Evolutionary conservation across 257 asterid species (phyloP).

Genomic region (Nemophila menziesii): DNA sequence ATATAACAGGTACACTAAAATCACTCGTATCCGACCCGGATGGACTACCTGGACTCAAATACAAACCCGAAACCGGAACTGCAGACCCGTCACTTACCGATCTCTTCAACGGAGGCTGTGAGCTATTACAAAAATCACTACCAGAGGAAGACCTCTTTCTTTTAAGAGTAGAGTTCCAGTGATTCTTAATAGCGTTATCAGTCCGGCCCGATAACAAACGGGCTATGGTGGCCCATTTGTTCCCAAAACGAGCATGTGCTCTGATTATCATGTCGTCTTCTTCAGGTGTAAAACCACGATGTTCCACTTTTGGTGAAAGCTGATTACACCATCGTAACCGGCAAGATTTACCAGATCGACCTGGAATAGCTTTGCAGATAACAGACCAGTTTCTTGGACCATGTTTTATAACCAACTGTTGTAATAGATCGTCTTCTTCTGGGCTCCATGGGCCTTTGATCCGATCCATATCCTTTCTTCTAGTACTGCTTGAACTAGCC

Average conservation of each 20-base stretch:
- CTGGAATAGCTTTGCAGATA: slow-evolving; percentile 69
- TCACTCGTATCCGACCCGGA: slow-evolving; percentile 69
- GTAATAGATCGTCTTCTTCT: slow-evolving; percentile 67
- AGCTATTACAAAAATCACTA: slow-evolving; percentile 9
- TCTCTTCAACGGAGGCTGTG: slow-evolving; percentile 50
- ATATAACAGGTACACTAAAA: not conserved
- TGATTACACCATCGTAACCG: slow-evolving; percentile 95
- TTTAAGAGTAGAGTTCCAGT: slow-evolving; percentile 90
- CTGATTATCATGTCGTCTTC: slow-evolving; percentile 71
- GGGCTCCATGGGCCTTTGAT: slow-evolving; percentile 98
- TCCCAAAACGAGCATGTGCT: slow-evolving; percentile 82
- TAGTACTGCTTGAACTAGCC: slow-evolving; percentile 8
- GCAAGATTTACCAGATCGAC: slow-evolving; percentile 88
- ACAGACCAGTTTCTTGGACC: slow-evolving; percentile 90
- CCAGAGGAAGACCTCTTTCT: slow-evolving; percentile 59
- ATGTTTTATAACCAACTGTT: slow-evolving; percentile 60
- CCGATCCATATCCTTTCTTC: slow-evolving; percentile 56
- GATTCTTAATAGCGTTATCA: slow-evolving; percentile 91
- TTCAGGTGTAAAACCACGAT: slow-evolving; percentile 68
- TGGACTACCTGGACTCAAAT: slow-evolving; percentile 59
- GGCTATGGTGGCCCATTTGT: slow-evolving; percentile 96
- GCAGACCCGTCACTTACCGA: slow-evolving; percentile 72
- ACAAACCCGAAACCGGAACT: slow-evolving; percentile 25
- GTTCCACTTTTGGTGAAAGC: slow-evolving; percentile 93
- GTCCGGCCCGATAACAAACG: slow-evolving; percentile 83